A percentile compares a stretch with the other conserved stretches of the same genome.
Conservation (phyloP, 257 asterid species). For the Nyctanthes arbortristis region DNA sequence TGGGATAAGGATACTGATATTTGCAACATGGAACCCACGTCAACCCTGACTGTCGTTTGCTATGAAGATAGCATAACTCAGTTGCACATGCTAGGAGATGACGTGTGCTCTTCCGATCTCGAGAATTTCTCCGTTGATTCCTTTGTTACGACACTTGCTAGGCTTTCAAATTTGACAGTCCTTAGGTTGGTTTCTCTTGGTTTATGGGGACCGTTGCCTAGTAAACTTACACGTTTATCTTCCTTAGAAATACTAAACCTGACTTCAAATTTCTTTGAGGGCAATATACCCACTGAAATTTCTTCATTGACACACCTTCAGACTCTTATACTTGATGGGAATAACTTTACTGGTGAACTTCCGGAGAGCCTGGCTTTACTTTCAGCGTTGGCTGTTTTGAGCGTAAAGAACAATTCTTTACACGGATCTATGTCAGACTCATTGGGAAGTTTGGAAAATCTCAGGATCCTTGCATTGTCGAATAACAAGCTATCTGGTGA, state of each 20-base stretch:
- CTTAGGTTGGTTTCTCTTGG: constrained; percentile 82
- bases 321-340: constrained; percentile 63
- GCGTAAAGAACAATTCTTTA: constrained; percentile 56
- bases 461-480: constrained; percentile 66
- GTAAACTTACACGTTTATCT: constrained; percentile 44
- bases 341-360: constrained; percentile 60
- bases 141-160: constrained; percentile 49
- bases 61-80: constrained; percentile 73
- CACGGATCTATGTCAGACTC: constrained; percentile 61
- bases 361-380: constrained; percentile 57
- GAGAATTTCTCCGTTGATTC: constrained; percentile 70
- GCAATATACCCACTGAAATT: constrained; percentile 46
- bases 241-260: constrained; percentile 76
- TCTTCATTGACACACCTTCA: constrained; percentile 57
- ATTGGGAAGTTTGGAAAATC: constrained; percentile 45
- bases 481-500: constrained; percentile 68
- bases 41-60: constrained; percentile 65
- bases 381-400: constrained; percentile 64
- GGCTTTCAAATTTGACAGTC: constrained; percentile 68
- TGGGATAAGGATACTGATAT: constrained; percentile 57
- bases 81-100: constrained; percentile 66
- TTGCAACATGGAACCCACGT: constrained; percentile 59
- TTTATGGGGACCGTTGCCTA: constrained; percentile 73
- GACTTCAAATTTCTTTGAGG: constrained; percentile 73
- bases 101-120: constrained; percentile 39